Evolutionary conservation across 352 stramenopile species (phyloP).

Genomic region (Blastocystis sp.): DNA sequence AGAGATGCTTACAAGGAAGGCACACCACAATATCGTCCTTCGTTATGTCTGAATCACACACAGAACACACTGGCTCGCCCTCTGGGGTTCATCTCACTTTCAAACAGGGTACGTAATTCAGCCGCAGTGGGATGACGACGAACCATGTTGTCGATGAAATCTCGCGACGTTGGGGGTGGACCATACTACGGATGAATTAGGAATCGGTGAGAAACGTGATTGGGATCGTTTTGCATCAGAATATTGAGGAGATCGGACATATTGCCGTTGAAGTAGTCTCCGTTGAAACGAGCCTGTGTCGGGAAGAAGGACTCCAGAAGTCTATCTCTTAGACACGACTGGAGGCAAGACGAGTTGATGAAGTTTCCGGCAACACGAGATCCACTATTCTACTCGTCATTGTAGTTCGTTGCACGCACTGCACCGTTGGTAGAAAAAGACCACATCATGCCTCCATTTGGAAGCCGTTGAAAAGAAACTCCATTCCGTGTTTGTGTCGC

Average conservation of each 20-base stretch:
- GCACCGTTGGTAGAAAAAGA: slow-evolving; percentile 4
- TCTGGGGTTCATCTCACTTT: neutral
- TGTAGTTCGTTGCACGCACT: neutral
- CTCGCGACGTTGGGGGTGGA: slow-evolving; percentile 30
- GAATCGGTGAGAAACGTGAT: neutral
- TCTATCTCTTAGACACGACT: neutral
- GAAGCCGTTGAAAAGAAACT: slow-evolving; percentile 8
- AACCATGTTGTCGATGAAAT: slow-evolving; percentile 47
- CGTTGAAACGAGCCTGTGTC: neutral
- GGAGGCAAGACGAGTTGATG: slow-evolving; percentile 13
- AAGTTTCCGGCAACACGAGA: neutral
- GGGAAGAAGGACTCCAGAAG: slow-evolving; percentile 18
- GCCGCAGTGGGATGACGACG: slow-evolving; percentile 39
- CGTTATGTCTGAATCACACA: slow-evolving; percentile 48
- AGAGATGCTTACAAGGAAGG: slow-evolving; percentile 59
- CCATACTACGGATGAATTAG: slow-evolving; percentile 19
- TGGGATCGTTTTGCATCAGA: slow-evolving; percentile 42
- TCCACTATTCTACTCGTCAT: neutral
- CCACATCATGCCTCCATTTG: slow-evolving; percentile 41
- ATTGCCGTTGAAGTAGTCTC: slow-evolving; percentile 44
- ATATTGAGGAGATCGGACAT: slow-evolving; percentile 5
- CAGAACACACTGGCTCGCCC: neutral
- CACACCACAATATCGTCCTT: slow-evolving; percentile 58
- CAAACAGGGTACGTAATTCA: slow-evolving; percentile 15
- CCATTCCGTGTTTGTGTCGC: neutral